phyloP scores from a whole-genome alignment of 1,284 basidiomycete species.

The Taiwanofungus camphoratus region DNA sequence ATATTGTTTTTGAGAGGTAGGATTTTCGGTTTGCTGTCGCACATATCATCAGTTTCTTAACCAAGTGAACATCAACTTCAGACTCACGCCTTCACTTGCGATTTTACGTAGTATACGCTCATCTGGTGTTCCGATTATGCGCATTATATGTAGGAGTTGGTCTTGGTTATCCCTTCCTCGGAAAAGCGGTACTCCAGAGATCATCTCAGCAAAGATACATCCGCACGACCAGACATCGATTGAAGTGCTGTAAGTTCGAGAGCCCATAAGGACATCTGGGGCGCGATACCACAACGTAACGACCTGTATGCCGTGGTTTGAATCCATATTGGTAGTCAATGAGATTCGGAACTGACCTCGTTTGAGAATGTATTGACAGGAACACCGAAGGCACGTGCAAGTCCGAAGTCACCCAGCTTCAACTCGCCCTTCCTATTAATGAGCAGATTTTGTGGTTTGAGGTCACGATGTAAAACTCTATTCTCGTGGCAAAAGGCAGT shows the following conservation, averaged over 20 bases:
- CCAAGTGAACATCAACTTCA: background rate
- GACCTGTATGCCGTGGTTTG: too few relatives aligned
- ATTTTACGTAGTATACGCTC: slow-evolving; percentile 89
- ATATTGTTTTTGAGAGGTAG: slow-evolving; percentile 66
- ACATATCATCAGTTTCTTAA: slow-evolving; percentile 1
- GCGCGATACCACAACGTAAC: slow-evolving; percentile 99
- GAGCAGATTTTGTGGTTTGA: slow-evolving; percentile 96
- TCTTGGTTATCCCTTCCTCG: slow-evolving; percentile 97
- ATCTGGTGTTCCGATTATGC: slow-evolving; percentile 94
- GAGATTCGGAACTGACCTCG: slow-evolving; percentile 51
- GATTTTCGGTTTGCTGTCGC: slow-evolving; percentile 77
- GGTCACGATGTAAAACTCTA: slow-evolving; percentile 93
- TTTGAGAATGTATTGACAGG: slow-evolving; percentile 96
- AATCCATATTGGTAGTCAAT: too few relatives aligned
- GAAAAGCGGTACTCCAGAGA: slow-evolving; percentile 95
- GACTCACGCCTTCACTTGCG: slow-evolving; percentile 81
- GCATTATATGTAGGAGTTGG: slow-evolving; percentile 96
- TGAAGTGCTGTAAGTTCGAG: slow-evolving; percentile 95
- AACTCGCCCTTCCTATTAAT: slow-evolving; percentile 97
- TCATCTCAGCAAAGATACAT: slow-evolving; percentile 99
- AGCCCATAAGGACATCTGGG: slow-evolving; percentile 95
- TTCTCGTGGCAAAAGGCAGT: slow-evolving; percentile 99
- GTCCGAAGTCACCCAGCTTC: slow-evolving; percentile 94
- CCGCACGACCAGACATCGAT: slow-evolving; percentile 99
- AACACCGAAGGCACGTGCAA: slow-evolving; percentile 93